Percentiles rank a stretch among this genome's conserved stretches.
phyloP scores from a whole-genome alignment of 306 rosid species.

The Acacia confusa region DNA sequence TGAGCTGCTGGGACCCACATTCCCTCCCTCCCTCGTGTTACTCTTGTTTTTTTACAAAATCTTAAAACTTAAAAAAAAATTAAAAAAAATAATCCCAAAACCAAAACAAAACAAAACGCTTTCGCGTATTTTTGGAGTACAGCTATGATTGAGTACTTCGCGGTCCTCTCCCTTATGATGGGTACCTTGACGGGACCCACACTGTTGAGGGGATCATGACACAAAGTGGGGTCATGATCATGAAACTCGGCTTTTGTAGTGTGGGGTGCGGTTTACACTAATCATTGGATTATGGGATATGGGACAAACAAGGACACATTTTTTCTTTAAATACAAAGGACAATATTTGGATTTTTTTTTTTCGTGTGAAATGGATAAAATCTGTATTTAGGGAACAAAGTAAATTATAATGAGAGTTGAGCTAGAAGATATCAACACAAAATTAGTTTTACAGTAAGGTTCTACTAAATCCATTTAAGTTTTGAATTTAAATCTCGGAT shows the following conservation, averaged over 20 bases:
- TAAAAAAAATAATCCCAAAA: no score
- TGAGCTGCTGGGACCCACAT: constrained; percentile 27
- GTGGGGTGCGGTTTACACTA: constrained; percentile 5
- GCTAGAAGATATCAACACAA: no score
- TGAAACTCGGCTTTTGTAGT: neutral
- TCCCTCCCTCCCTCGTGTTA: neutral
- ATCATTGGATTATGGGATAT: constrained; percentile 25
- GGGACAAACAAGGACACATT: constrained; percentile 8
- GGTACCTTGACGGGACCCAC: neutral
- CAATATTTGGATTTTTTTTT: neutral
- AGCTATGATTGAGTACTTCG: constrained; percentile 9
- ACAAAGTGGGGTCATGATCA: constrained; percentile 9
- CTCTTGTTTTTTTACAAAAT: neutral
- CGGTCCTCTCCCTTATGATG: neutral
- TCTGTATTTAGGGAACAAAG: neutral
- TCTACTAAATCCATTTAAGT: no score
- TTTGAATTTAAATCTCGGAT: accelerated
- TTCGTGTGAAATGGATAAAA: neutral
- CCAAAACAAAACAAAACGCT: neutral
- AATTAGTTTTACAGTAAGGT: no score
- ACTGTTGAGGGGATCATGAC: neutral
- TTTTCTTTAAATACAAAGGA: neutral
- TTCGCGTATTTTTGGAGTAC: neutral
- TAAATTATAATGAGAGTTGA: neutral
- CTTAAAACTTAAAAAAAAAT: neutral